These are phyloP conservation scores for Candida coleopterorum DNA, from an alignment of 805 yeast genomes.

Conservation along the genomic window DNA sequence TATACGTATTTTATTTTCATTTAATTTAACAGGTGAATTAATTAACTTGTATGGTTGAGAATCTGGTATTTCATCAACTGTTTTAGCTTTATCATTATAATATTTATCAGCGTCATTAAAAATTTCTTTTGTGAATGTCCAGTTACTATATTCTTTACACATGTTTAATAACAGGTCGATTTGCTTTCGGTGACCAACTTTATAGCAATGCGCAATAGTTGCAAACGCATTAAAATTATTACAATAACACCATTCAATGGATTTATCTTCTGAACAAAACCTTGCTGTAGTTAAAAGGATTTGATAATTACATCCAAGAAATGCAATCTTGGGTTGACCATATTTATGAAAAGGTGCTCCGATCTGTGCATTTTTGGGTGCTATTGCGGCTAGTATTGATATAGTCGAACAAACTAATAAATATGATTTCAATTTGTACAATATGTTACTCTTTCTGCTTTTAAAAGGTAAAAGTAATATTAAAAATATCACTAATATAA, in stretches of 20 bases:
- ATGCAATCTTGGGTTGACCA: conserved; percentile 26
- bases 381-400: conserved; percentile 12
- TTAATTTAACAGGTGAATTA: conserved; percentile 21
- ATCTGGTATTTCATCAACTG: conserved; percentile 9
- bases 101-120: conserved; percentile 18
- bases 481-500: conserved; percentile 12
- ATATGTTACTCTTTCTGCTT: background rate
- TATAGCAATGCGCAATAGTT: conserved; percentile 33
- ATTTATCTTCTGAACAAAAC: conserved; percentile 17
- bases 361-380: conserved; percentile 21
- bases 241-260: conserved; percentile 20
- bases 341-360: conserved; percentile 30
- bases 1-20: conserved; percentile 14
- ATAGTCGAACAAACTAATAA: conserved; percentile 11
- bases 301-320: conserved; percentile 25
- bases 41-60: conserved; percentile 4
- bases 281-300: conserved; percentile 12
- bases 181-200: conserved; percentile 18
- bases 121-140: conserved; percentile 16
- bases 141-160: conserved; percentile 20
- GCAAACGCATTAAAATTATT: conserved; percentile 29
- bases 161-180: conserved; percentile 19
- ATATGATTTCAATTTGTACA: conserved; percentile 3
- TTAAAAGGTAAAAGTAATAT: conserved; percentile 12
- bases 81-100: conserved; percentile 14